Evolutionary conservation across 345 rosid genomes (phyloP).

Genomic region (Jatropha curcas): DNA sequence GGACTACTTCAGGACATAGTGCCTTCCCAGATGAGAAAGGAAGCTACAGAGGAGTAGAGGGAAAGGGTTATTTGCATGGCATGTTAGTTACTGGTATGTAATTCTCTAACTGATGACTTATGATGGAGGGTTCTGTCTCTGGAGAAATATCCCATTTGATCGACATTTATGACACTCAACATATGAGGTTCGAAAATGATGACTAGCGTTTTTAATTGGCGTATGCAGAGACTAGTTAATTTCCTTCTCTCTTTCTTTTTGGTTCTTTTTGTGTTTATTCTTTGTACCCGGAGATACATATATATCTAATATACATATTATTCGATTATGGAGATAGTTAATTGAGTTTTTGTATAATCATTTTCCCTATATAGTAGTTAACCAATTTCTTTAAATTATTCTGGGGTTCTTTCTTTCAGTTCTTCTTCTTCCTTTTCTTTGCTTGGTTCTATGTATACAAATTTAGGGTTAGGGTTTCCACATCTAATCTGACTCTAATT

Average conservation of each 20-base stretch:
- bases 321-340: conserved; percentile 25
- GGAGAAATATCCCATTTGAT: conserved; percentile 19
- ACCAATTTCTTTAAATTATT: neutral
- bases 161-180: conserved; percentile 9
- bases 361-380: neutral
- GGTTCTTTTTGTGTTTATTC: conserved; percentile 27
- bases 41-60: conserved; percentile 36
- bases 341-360: conserved; percentile 17
- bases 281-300: conserved; percentile 24
- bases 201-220: conserved; percentile 12
- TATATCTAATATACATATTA: no score
- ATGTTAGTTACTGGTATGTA: conserved; percentile 33
- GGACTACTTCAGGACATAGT: conserved; percentile 95
- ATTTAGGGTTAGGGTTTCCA: conserved; percentile 52
- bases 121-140: conserved; percentile 15
- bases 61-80: neutral
- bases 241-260: conserved; percentile 12
- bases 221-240: conserved; percentile 12
- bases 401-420: neutral
- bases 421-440: neutral
- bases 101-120: conserved; percentile 31
- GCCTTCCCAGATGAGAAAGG: conserved; percentile 67
- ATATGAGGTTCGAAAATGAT: conserved; percentile 11
- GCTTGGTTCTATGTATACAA: conserved; percentile 1
- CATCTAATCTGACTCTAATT: neutral